Conservation (phyloP, 2,329 filamentous ascomycete species). For the Bipolaris zeicola region DNA sequence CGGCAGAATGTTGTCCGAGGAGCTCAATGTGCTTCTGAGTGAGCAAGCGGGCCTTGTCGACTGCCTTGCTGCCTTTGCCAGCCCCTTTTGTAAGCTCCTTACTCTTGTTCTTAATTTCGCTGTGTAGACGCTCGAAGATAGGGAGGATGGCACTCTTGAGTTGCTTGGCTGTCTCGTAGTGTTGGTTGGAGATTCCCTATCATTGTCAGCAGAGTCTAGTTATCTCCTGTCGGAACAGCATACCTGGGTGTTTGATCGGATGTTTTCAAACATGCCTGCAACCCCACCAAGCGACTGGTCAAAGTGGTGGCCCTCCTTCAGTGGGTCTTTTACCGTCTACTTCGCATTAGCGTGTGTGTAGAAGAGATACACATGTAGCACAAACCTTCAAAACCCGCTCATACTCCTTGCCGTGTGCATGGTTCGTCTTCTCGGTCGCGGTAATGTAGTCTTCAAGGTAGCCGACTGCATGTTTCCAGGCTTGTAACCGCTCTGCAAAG, state of each 20-base stretch:
- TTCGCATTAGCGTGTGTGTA: slow-evolving; percentile 13
- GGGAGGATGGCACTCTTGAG: slow-evolving; percentile 86
- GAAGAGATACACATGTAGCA: not conserved
- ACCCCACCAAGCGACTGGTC: slow-evolving; percentile 87
- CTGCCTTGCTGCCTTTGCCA: slow-evolving; percentile 83
- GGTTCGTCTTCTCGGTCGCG: slow-evolving; percentile 84
- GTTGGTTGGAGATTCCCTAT: slow-evolving; percentile 82
- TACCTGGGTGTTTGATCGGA: slow-evolving; percentile 85
- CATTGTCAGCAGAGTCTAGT: slow-evolving; percentile 1
- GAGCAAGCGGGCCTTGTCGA: slow-evolving; percentile 81
- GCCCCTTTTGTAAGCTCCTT: slow-evolving; percentile 87
- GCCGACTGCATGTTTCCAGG: slow-evolving; percentile 93
- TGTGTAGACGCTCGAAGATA: slow-evolving; percentile 86
- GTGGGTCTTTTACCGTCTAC: slow-evolving; percentile 80
- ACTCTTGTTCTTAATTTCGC: slow-evolving; percentile 94
- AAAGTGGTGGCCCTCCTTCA: slow-evolving; percentile 92
- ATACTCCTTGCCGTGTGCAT: slow-evolving; percentile 87
- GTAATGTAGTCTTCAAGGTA: slow-evolving; percentile 90
- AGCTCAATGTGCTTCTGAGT: slow-evolving; percentile 98
- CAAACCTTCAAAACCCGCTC: slow-evolving; percentile 86
- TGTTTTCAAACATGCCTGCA: slow-evolving; percentile 89
- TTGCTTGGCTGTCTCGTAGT: slow-evolving; percentile 88
- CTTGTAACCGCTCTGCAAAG: slow-evolving; percentile 83
- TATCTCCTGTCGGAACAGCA: not conserved
- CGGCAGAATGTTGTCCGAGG: slow-evolving; percentile 81